Evolutionary conservation across 2,329 filamentous ascomycete genomes (phyloP).

Genomic region (Paradendryphiella salina): DNA sequence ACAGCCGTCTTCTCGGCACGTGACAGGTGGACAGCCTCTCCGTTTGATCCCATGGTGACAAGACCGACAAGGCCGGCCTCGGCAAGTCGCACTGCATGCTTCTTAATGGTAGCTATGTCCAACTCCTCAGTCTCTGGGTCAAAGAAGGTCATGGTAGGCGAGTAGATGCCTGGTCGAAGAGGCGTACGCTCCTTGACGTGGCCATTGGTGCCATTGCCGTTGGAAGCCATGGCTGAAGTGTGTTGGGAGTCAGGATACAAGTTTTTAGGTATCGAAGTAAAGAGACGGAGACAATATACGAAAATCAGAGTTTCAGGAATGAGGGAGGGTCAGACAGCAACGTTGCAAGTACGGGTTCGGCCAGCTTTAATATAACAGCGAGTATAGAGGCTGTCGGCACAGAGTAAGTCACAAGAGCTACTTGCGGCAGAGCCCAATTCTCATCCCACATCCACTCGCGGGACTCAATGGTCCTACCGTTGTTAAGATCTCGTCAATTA

Average conservation of each 20-base stretch:
- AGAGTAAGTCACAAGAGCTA: constrained; percentile 38
- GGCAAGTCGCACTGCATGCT: constrained; percentile 76
- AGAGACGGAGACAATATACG: constrained; percentile 1
- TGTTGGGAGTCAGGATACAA: constrained; percentile 2
- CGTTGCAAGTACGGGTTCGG: constrained; percentile 28
- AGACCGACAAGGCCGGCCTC: constrained; percentile 78
- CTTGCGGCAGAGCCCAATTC: constrained; percentile 33
- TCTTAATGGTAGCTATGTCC: constrained; percentile 77
- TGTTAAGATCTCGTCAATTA: constrained; percentile 29
- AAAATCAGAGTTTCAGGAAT: constrained; percentile 15
- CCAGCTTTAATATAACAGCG: constrained; percentile 47
- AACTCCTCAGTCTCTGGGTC: constrained; percentile 80
- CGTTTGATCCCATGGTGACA: constrained; percentile 87
- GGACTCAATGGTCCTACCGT: constrained; percentile 14
- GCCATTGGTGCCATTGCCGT: constrained; percentile 46
- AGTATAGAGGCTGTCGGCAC: constrained; percentile 40
- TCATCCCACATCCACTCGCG: constrained; percentile 36
- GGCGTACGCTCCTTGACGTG: constrained; percentile 52
- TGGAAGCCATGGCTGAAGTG: constrained; percentile 30
- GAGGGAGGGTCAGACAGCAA: constrained; percentile 23
- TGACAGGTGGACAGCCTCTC: constrained; percentile 83
- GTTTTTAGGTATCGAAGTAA: background rate
- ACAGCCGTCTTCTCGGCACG: constrained; percentile 75
- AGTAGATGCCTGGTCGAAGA: constrained; percentile 81
- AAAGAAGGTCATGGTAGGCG: constrained; percentile 91